phyloP scores from a whole-genome alignment of 2,329 filamentous ascomycete species.

The Penicillium frequentans region DNA sequence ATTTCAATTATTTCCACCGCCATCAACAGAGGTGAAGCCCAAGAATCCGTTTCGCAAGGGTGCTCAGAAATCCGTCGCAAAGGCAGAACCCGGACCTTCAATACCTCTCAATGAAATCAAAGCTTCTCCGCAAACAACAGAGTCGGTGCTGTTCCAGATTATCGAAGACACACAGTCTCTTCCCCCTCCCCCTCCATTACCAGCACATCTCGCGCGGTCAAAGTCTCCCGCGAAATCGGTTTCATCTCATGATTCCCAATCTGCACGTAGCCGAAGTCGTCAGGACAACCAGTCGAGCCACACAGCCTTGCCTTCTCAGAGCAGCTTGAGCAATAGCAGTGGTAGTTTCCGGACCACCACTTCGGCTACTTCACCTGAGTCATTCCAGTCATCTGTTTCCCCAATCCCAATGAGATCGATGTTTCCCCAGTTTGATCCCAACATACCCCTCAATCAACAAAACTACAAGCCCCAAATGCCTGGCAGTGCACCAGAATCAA shows the following conservation, averaged over 20 bases:
- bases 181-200: slow-evolving; percentile 25
- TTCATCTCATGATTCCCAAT: slow-evolving; percentile 10
- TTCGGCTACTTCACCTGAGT: slow-evolving; percentile 15
- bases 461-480: slow-evolving; percentile 34
- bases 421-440: slow-evolving; percentile 46
- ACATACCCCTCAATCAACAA: slow-evolving; percentile 37
- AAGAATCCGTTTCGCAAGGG: slow-evolving; percentile 38
- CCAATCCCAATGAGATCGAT: slow-evolving; percentile 46
- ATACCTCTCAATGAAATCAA: slow-evolving; percentile 33
- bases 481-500: slow-evolving; percentile 4
- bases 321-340: slow-evolving; percentile 12
- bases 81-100: slow-evolving; percentile 24
- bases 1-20: slow-evolving; percentile 44
- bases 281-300: slow-evolving; percentile 14
- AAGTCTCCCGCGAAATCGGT: slow-evolving; percentile 17
- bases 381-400: slow-evolving; percentile 24
- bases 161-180: slow-evolving; percentile 37
- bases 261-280: slow-evolving; percentile 14
- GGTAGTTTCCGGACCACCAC: slow-evolving; percentile 13
- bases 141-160: slow-evolving; percentile 40
- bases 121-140: slow-evolving; percentile 25
- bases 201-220: slow-evolving; percentile 16
- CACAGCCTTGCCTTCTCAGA: slow-evolving; percentile 9
- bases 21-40: slow-evolving; percentile 29
- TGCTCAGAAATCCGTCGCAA: slow-evolving; percentile 22